phyloP scores from a whole-genome alignment of 352 stramenopile genomes.

The Nothophytophthora sp. region DNA sequence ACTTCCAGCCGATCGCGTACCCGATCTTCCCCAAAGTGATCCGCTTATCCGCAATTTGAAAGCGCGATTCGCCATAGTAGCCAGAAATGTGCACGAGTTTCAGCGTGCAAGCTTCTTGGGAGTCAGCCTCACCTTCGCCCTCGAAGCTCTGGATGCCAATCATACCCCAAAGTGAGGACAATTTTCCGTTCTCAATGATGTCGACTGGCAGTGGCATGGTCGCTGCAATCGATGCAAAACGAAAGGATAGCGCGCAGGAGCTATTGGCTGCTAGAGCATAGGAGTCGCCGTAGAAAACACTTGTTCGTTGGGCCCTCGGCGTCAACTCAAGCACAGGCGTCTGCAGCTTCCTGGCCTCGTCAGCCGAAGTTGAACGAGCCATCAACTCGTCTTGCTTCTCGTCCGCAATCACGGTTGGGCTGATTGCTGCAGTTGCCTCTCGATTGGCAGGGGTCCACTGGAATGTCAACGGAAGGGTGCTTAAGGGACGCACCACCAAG shows the following conservation, averaged over 20 bases:
- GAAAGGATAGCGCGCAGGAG: conserved; percentile 56
- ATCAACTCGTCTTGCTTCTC: conserved; percentile 16
- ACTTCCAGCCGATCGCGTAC: conserved; percentile 77
- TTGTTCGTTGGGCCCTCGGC: conserved; percentile 8
- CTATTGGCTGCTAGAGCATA: conserved; percentile 46
- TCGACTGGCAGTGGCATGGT: conserved; percentile 52
- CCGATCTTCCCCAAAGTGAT: conserved; percentile 83
- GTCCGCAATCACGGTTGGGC: conserved; percentile 3
- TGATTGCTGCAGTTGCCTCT: background rate
- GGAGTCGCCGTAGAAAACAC: conserved; percentile 55
- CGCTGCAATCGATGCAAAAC: conserved; percentile 69
- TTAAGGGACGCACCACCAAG: conserved; percentile 69
- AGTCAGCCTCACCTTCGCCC: conserved; percentile 1
- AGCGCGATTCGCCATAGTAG: conserved; percentile 59
- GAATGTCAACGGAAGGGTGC: conserved; percentile 68
- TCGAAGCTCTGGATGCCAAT: conserved; percentile 79
- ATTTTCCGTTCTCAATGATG: conserved; percentile 58
- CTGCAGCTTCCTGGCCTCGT: conserved; percentile 28
- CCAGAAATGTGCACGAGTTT: conserved; percentile 66
- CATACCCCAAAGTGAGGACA: conserved; percentile 60
- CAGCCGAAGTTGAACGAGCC: conserved; percentile 26
- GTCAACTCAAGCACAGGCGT: conserved; percentile 1
- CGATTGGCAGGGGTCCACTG: conserved; percentile 39
- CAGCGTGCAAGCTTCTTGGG: conserved; percentile 59
- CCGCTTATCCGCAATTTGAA: conserved; percentile 52